A percentile compares a stretch with the other conserved stretches of the same genome.
phyloP scores from a whole-genome alignment of 805 yeast species.

The Monosporozyma servazzii region DNA sequence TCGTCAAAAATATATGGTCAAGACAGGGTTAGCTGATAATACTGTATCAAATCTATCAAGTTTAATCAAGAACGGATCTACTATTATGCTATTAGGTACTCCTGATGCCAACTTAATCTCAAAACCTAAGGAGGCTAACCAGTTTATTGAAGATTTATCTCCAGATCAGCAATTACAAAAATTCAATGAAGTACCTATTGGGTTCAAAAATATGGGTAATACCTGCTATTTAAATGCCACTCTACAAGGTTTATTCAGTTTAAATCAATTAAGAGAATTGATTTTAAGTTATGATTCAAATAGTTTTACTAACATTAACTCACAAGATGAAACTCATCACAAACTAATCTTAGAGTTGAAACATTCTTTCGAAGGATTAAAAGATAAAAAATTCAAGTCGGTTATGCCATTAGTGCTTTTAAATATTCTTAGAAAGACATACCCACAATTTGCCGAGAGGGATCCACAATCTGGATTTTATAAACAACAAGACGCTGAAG shows the following conservation, averaged over 20 bases:
- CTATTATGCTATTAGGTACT: conserved; percentile 85
- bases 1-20: conserved; percentile 82
- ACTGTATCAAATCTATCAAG: conserved; percentile 32
- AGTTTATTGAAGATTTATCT: conserved; percentile 63
- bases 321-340: conserved; percentile 29
- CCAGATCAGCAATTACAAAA: conserved; percentile 28
- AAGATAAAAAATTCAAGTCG: conserved; percentile 34
- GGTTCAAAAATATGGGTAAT: conserved; percentile 88
- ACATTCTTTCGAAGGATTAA: conserved; percentile 35
- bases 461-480: conserved; percentile 54
- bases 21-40: conserved; percentile 78
- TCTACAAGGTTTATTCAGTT: conserved; percentile 76
- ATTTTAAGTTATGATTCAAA: conserved; percentile 45
- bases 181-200: conserved; percentile 62
- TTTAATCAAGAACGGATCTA: conserved; percentile 56
- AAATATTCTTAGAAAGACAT: conserved; percentile 50
- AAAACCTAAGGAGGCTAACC: conserved; percentile 45
- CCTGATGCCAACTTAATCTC: conserved; percentile 55
- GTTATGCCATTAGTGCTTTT: conserved; percentile 65
- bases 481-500: conserved; percentile 98
- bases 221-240: conserved; percentile 91
- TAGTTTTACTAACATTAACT: conserved; percentile 38
- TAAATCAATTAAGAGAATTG: conserved; percentile 60
- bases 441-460: conserved; percentile 86
- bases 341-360: conserved; percentile 41